Evolutionary conservation across 306 rosid genomes (phyloP).

Genomic region (Corylus americana): DNA sequence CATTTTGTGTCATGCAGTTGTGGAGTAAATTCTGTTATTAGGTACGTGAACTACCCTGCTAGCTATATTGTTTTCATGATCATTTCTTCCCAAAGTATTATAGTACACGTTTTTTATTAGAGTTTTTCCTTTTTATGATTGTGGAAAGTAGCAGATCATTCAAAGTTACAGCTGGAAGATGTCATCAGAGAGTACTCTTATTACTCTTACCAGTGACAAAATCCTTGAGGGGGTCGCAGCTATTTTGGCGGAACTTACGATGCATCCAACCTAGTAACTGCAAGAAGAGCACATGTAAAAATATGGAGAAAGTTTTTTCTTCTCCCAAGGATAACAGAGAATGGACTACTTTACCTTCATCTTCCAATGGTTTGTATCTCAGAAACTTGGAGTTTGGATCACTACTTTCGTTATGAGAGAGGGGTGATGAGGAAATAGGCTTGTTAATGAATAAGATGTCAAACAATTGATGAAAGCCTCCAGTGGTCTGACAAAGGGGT

Average conservation of each 20-base stretch:
- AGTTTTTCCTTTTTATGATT: neutral
- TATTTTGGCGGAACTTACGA: conserved; percentile 84
- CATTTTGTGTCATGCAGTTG: neutral
- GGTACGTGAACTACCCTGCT: neutral
- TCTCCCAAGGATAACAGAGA: conserved; percentile 12
- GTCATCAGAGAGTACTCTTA: neutral
- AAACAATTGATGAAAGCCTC: conserved; percentile 36
- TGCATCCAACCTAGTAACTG: conserved; percentile 99
- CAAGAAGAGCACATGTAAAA: conserved; percentile 25
- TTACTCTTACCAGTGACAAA: conserved; percentile 67
- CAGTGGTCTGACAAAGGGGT: conserved; percentile 30
- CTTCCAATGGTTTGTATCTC: conserved; percentile 30
- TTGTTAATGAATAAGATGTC: conserved; percentile 42
- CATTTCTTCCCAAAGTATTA: neutral
- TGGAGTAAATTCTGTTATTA: neutral
- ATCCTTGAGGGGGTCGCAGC: conserved; percentile 66
- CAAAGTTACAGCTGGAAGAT: conserved; percentile 11
- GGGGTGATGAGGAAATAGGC: conserved; percentile 24
- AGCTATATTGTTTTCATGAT: neutral
- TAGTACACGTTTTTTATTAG: neutral
- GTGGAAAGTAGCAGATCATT: neutral
- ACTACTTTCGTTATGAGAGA: conserved; percentile 30
- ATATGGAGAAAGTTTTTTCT: conserved; percentile 1
- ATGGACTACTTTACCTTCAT: conserved; percentile 65
- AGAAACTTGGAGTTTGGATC: conserved; percentile 41